Base-by-base conservation (phyloP, 208 protist species). In the Trypanosoma mega region DNA sequence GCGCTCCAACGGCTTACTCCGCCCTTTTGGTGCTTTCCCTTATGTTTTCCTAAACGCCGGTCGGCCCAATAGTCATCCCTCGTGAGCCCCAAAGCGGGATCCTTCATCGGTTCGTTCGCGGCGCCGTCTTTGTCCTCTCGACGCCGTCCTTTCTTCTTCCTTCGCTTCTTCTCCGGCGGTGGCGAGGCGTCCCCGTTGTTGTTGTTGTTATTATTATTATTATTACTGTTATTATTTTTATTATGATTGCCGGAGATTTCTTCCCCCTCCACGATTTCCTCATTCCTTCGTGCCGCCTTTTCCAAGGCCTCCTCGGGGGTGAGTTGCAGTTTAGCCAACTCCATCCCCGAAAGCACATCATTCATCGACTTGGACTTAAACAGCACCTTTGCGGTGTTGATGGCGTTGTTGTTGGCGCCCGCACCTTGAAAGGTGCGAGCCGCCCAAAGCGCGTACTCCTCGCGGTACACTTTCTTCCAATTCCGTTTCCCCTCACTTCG, bases 11-110 rank as follows among this genome's bases (percentile, higher is more conserved):
- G 76, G 16, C 68, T 69, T 5, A 58, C 39, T 16, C 68, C 60
- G 37, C 84, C 79, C 54, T 94, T 94, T 54, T 82, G 64, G 50
- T 94, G 84, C 51, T 94, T 94, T 1, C 66, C 74, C 24, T 78
- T 82, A 2, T 84, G 78, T 3, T 76, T 76, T 14, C 74, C 70
- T 9, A 69, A 69, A 26, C 78, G 65, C 31, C 58, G 44, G 49
- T 90, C 76, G 27, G 63, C 26, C 37, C 83, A 63, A 60, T 94
- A 91, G 43, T 94, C 82, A 2, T 65, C 69, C 8, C 86, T 69
- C 21, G 65, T 72, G 21, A 78, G 65, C 5, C 48, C 62, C 2
- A 46, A 18, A 6, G 51, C 44, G 14, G 65, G 30, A 45, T 63
- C 46, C 36, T 72, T 77, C 36, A 53, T 63, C 30, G 62, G n/a